phyloP scores from a whole-genome alignment of 108 stramenopile genomes.

The Cyclostephanos tholiformis region DNA sequence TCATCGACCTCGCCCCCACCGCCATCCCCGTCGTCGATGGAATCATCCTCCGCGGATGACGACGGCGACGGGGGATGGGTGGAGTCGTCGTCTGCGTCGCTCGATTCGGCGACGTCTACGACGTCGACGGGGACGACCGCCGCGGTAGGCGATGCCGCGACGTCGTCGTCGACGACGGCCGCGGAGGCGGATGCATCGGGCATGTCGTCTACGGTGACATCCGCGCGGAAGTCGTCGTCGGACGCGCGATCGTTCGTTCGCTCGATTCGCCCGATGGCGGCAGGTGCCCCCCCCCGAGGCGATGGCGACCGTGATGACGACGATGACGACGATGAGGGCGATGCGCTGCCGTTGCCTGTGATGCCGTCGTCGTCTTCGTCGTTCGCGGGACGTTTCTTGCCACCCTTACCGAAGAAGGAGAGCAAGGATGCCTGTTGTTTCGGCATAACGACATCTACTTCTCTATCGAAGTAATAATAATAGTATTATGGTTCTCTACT shows the following conservation, averaged over 20 bases:
- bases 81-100: too few relatives aligned
- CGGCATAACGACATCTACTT: not conserved
- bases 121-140: not conserved
- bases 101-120: not conserved
- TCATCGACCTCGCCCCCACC: not conserved
- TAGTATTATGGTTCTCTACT: too few relatives aligned
- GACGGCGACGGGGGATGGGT: too few relatives aligned
- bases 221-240: not conserved
- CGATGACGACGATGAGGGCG: not conserved
- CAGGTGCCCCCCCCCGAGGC: not conserved
- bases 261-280: not conserved
- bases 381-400: not conserved
- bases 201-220: too few relatives aligned
- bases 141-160: not conserved
- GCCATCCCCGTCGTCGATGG: too few relatives aligned
- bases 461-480: too few relatives aligned
- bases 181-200: too few relatives aligned
- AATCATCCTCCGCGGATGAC: too few relatives aligned
- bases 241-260: not conserved
- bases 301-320: not conserved
- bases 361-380: not conserved
- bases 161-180: not conserved
- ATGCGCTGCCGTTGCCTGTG: too few relatives aligned
- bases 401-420: not conserved
- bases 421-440: slow-evolving; percentile 7